Conservation (phyloP, 164 flowering plant genomes). For the Chloranthus sessilifolius region DNA sequence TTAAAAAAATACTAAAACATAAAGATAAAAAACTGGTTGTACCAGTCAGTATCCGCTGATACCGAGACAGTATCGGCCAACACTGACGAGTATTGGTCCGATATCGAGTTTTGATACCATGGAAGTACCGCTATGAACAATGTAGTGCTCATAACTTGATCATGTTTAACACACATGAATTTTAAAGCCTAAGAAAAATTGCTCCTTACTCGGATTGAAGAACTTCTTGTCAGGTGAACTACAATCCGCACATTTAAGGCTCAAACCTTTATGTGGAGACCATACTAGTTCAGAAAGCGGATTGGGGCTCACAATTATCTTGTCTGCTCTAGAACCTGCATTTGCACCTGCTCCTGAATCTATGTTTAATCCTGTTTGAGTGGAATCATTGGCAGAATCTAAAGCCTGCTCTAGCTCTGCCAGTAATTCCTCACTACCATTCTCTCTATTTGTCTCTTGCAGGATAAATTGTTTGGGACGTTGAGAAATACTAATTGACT, state of each 20-base stretch:
- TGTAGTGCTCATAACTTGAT: too few species aligned
- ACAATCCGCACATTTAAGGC: conserved; percentile 49
- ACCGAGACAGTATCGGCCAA: too few species aligned
- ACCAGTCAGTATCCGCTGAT: too few species aligned
- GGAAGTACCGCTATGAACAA: too few species aligned
- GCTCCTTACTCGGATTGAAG: too few species aligned
- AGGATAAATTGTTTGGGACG: conserved; percentile 13
- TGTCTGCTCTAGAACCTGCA: conserved; percentile 54
- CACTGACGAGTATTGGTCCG: too few species aligned
- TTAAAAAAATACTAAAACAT: too few species aligned
- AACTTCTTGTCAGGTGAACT: conserved; percentile 29
- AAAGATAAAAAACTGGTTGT: too few species aligned
- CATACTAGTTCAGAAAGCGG: conserved; percentile 79
- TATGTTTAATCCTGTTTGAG: conserved; percentile 16
- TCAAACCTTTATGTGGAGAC: conserved; percentile 62
- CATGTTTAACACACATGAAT: too few species aligned
- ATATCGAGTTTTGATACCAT: too few species aligned
- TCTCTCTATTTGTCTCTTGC: conserved; percentile 29
- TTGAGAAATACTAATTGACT: conserved; percentile 21
- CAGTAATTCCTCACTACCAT: conserved; percentile 24
- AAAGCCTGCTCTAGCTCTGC: conserved; percentile 31
- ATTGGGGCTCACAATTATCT: conserved; percentile 34
- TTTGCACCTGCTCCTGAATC: conserved; percentile 84
- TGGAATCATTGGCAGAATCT: conserved; percentile 21
- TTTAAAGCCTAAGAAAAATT: too few species aligned